phyloP scores from a whole-genome alignment of 1,284 basidiomycete genomes.

The Exobasidium cylindrosporum region DNA sequence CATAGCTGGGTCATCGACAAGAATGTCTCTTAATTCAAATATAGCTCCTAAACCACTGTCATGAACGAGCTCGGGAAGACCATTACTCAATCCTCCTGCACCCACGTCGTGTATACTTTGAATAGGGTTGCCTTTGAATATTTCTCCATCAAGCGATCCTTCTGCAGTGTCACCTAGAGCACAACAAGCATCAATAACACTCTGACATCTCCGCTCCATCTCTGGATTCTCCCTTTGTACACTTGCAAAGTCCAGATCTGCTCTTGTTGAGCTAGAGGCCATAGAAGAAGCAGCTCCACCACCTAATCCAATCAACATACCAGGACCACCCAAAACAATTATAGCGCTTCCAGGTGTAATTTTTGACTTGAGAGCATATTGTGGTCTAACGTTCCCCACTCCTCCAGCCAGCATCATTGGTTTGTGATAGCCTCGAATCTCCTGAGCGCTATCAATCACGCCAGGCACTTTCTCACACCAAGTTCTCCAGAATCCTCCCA shows the following conservation, averaged over 20 bases:
- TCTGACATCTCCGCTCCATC: slow-evolving; percentile 94
- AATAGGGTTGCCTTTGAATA: slow-evolving; percentile 65
- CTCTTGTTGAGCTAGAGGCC: slow-evolving; percentile 65
- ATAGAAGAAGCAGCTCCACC: slow-evolving; percentile 93
- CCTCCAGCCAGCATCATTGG: slow-evolving; percentile 99
- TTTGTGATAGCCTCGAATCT: slow-evolving; percentile 96
- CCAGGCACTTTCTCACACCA: slow-evolving; percentile 46
- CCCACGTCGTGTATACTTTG: slow-evolving; percentile 98
- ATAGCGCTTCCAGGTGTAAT: slow-evolving; percentile 58
- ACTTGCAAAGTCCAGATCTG: slow-evolving; percentile 92
- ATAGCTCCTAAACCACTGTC: slow-evolving; percentile 83
- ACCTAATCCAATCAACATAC: slow-evolving; percentile 92
- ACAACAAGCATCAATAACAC: slow-evolving; percentile 79
- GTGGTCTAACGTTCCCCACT: slow-evolving; percentile 74
- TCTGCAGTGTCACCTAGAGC: slow-evolving; percentile 31
- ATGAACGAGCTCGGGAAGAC: slow-evolving; percentile 93
- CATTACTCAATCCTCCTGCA: slow-evolving; percentile 93
- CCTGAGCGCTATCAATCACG: slow-evolving; percentile 46
- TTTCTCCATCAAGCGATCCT: not conserved
- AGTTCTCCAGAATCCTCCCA: slow-evolving; percentile 60
- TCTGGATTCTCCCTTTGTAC: slow-evolving; percentile 98
- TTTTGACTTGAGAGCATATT: slow-evolving; percentile 46
- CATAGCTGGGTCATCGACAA: slow-evolving; percentile 88
- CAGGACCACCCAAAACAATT: slow-evolving; percentile 93
- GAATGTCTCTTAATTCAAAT: slow-evolving; percentile 93